Evolutionary conservation across 257 asterid species (phyloP).

Genomic region (Solanum virginianum): DNA sequence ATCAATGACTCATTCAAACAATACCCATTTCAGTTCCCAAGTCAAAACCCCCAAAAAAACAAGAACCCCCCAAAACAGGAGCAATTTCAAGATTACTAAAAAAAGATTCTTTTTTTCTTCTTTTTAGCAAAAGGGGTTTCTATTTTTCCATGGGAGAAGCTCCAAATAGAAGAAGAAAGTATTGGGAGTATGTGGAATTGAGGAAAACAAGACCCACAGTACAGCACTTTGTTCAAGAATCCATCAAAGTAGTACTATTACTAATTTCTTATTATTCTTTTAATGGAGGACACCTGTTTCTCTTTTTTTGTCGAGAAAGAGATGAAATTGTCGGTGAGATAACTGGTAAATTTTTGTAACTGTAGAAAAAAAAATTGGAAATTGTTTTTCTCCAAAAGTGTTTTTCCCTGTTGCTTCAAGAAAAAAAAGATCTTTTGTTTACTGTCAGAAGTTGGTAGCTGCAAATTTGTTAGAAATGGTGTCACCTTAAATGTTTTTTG

Average conservation of each 20-base stretch:
- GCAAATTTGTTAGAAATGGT: background rate
- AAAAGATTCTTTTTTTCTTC: background rate
- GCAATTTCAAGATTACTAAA: background rate
- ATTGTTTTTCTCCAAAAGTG: background rate
- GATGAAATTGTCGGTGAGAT: background rate
- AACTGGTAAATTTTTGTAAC: background rate
- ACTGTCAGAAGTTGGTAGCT: background rate
- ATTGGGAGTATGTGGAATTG: constrained; percentile 32
- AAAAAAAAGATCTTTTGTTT: background rate
- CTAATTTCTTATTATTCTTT: background rate
- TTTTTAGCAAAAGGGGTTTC: background rate
- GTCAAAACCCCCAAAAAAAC: background rate
- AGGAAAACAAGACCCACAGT: constrained; percentile 28
- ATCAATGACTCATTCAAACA: constrained; percentile 21
- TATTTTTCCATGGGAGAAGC: background rate
- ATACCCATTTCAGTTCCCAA: constrained; percentile 19
- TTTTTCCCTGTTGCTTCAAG: background rate
- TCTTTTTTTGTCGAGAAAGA: background rate
- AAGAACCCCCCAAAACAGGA: background rate
- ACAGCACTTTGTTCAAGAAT: constrained; percentile 13
- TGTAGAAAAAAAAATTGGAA: background rate
- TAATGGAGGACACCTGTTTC: background rate
- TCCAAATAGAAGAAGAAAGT: constrained; percentile 12
- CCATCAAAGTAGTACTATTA: background rate
- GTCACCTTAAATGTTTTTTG: background rate